phyloP scores from a whole-genome alignment of 768 basidiomycete genomes.

The Aureoboletus auriporus region DNA sequence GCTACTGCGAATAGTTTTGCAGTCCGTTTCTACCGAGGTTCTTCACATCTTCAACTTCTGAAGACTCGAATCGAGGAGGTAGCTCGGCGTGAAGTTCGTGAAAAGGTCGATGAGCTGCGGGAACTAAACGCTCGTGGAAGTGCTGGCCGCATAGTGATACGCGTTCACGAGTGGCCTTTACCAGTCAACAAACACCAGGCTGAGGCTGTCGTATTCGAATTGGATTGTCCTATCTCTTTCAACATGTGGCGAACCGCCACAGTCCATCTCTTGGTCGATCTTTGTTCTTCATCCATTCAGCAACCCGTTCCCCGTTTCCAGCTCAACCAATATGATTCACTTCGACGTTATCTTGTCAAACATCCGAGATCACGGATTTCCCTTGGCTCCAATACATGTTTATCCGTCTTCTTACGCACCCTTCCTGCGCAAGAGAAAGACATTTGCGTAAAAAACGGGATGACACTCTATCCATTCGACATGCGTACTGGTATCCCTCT shows the following conservation, averaged over 20 bases:
- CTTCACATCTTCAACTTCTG: slow-evolving; percentile 18
- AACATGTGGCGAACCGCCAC: background rate
- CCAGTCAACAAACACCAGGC: slow-evolving; percentile 23
- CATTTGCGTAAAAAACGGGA: slow-evolving; percentile 28
- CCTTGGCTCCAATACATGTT: slow-evolving; percentile 32
- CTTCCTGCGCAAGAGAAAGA: background rate
- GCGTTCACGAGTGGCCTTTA: slow-evolving; percentile 44
- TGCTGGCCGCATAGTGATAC: too few species aligned
- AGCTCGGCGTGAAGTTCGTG: slow-evolving; percentile 17
- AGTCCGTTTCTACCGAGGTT: slow-evolving; percentile 28
- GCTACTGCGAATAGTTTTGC: slow-evolving; percentile 24
- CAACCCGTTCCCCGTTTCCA: background rate
- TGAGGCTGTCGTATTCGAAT: background rate
- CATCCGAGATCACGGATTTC: slow-evolving; percentile 26
- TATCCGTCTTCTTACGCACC: slow-evolving; percentile 8
- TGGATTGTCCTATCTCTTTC: too few species aligned
- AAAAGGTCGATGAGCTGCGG: slow-evolving; percentile 27
- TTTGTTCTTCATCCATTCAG: slow-evolving; percentile 21
- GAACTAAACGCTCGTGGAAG: slow-evolving; percentile 7
- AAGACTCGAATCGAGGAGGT: slow-evolving; percentile 25
- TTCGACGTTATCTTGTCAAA: background rate
- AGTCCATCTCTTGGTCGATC: slow-evolving; percentile 29
- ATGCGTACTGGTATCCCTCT: slow-evolving; percentile 5
- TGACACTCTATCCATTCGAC: slow-evolving; percentile 30
- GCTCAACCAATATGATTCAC: slow-evolving; percentile 1